Evolutionary conservation across 768 basidiomycete genomes (phyloP).

Genomic region (Amanita pallidorosea): DNA sequence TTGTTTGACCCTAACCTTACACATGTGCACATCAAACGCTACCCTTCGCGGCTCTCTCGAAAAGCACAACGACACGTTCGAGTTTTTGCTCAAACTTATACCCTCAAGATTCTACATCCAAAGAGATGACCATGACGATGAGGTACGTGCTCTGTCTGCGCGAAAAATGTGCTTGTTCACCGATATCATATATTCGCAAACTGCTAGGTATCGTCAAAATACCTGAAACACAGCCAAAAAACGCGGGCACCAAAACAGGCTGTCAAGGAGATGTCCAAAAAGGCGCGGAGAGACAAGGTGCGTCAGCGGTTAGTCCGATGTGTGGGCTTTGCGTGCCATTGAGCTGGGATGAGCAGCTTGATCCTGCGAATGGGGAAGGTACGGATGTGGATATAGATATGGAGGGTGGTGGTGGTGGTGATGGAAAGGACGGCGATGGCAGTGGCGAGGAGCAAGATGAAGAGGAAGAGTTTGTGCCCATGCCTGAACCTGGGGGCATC

Average conservation of each 20-base stretch:
- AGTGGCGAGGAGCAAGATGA: slow-evolving; percentile 6
- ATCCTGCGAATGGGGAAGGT: slow-evolving; percentile 60
- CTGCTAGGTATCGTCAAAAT: not conserved
- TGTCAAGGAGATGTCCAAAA: slow-evolving; percentile 81
- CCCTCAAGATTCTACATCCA: slow-evolving; percentile 85
- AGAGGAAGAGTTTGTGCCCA: slow-evolving; percentile 37
- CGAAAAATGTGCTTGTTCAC: too few relatives aligned
- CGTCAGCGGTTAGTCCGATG: slow-evolving; percentile 6
- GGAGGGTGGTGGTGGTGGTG: slow-evolving; percentile 24
- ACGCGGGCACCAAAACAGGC: slow-evolving; percentile 76
- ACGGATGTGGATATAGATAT: slow-evolving; percentile 19
- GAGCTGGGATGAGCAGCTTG: slow-evolving; percentile 44
- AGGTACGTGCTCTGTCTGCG: too few relatives aligned
- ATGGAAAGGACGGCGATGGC: slow-evolving; percentile 17
- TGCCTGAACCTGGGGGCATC: slow-evolving; percentile 57
- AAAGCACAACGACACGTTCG: slow-evolving; percentile 80
- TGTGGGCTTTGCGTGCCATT: not conserved
- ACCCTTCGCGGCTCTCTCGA: slow-evolving; percentile 58
- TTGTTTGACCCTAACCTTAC: not conserved
- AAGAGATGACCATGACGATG: slow-evolving; percentile 58
- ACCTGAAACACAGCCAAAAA: slow-evolving; percentile 72
- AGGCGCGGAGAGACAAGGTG: slow-evolving; percentile 83
- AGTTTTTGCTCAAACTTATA: slow-evolving; percentile 72
- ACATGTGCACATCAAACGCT: slow-evolving; percentile 42
- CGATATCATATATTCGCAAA: too few relatives aligned